A percentile compares a stretch with the other conserved stretches of the same genome.
These are phyloP conservation scores for Torulaspora franciscae DNA, from an alignment of 805 yeast genomes.

Conservation along the genomic window DNA sequence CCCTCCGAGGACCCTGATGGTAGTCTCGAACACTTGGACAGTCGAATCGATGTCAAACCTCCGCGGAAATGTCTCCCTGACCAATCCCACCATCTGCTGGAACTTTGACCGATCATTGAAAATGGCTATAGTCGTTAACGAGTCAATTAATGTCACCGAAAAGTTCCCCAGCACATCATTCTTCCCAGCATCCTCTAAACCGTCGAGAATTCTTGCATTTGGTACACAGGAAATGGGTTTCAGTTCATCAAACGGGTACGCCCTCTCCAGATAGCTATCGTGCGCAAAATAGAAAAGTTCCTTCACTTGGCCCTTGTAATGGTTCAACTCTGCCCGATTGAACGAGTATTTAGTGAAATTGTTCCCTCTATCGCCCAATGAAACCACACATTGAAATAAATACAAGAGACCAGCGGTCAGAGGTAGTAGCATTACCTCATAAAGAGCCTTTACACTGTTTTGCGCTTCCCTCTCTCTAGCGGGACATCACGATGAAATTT, in stretches of 20 bases:
- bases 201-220: constrained; percentile 55
- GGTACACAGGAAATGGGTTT: constrained; percentile 68
- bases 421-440: constrained; percentile 3
- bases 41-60: constrained; percentile 60
- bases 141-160: constrained; percentile 72
- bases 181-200: constrained; percentile 50
- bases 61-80: constrained; percentile 35
- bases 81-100: constrained; percentile 40
- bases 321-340: constrained; percentile 29
- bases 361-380: background rate
- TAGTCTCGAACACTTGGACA: constrained; percentile 83
- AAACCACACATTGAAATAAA: background rate
- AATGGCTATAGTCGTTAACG: constrained; percentile 72
- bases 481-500: background rate
- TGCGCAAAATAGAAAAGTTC: constrained; percentile 69
- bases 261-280: constrained; percentile 60
- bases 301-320: constrained; percentile 44
- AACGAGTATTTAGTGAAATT: constrained; percentile 22
- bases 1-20: constrained; percentile 80
- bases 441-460: background rate
- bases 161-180: constrained; percentile 86
- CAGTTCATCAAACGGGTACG: constrained; percentile 80
- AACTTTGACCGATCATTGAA: constrained; percentile 60
- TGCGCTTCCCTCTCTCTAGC: background rate
- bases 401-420: background rate